phyloP scores from a whole-genome alignment of 2,329 filamentous ascomycete species.

The Sclerotiophoma versabilis region DNA sequence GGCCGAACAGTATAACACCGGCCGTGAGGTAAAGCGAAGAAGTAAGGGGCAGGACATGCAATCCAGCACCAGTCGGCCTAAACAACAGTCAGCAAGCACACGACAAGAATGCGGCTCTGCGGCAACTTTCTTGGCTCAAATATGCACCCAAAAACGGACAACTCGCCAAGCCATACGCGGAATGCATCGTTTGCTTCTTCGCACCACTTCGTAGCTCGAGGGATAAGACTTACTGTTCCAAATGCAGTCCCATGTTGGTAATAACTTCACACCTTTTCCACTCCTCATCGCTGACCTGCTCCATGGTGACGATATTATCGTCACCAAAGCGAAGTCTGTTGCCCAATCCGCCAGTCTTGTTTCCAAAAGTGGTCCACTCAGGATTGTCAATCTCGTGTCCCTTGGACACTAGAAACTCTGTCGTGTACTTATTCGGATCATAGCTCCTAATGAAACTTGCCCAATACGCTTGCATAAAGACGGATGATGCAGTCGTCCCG shows the following conservation, averaged over 20 bases:
- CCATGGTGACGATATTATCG: slow-evolving; percentile 40
- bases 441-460: slow-evolving; percentile 53
- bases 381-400: slow-evolving; percentile 31
- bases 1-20: not conserved
- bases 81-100: slow-evolving; percentile 1
- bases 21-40: slow-evolving; percentile 4
- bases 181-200: not conserved
- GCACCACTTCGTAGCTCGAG: not conserved
- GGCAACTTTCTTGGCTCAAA: not conserved
- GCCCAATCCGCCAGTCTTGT: slow-evolving; percentile 13
- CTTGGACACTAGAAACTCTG: slow-evolving; percentile 25
- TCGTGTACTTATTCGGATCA: slow-evolving; percentile 50
- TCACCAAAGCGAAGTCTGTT: slow-evolving; percentile 39
- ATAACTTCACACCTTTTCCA: slow-evolving; percentile 34
- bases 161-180: not conserved
- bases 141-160: not conserved
- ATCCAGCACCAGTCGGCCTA: slow-evolving; percentile 6
- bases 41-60: slow-evolving; percentile 7
- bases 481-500: slow-evolving; percentile 37
- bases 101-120: not conserved
- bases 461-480: slow-evolving; percentile 51
- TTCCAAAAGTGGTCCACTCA: slow-evolving; percentile 32
- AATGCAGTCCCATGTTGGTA: slow-evolving; percentile 34
- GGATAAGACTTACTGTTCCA: slow-evolving; percentile 40
- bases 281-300: slow-evolving; percentile 32